Percentiles rank a stretch among this genome's conserved stretches.
These are phyloP conservation scores for Myrica gale DNA, from an alignment of 306 rosid genomes.

Conservation along the genomic window DNA sequence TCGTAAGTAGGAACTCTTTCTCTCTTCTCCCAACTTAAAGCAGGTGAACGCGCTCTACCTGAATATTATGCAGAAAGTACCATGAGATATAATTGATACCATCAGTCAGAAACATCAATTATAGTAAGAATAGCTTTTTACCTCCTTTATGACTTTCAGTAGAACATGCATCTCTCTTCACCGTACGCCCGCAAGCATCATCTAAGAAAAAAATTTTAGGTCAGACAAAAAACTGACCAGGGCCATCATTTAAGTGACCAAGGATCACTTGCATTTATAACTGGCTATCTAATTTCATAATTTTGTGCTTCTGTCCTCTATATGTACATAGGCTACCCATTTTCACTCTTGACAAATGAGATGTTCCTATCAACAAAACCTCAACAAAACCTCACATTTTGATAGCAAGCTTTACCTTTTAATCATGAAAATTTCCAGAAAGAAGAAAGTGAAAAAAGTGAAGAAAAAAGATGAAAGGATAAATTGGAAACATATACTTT, in stretches of 20 bases:
- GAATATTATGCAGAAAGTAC: constrained; percentile 25
- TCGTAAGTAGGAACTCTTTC: constrained; percentile 66
- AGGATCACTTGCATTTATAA: not conserved
- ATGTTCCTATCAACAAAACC: not conserved
- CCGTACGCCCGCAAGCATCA: constrained; percentile 62
- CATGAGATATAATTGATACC: constrained; percentile 20
- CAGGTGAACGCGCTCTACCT: constrained; percentile 75
- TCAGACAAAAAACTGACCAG: no score
- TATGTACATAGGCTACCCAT: not conserved
- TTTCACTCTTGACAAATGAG: not conserved
- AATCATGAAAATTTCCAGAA: not conserved
- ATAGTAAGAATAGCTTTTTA: constrained; percentile 25
- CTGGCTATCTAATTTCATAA: not conserved
- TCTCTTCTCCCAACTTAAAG: constrained; percentile 76
- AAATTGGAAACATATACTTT: not conserved
- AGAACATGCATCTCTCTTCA: constrained; percentile 55
- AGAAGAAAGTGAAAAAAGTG: not conserved
- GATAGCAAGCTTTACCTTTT: not conserved
- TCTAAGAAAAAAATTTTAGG: constrained; percentile 36
- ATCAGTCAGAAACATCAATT: constrained; percentile 27
- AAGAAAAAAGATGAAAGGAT: not conserved
- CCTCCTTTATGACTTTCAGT: constrained; percentile 77
- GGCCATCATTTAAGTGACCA: not conserved
- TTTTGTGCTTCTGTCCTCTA: not conserved
- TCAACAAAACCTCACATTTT: no score